Evolutionary conservation across 768 basidiomycete genomes (phyloP).

Genomic region (Plicaturopsis crispa): DNA sequence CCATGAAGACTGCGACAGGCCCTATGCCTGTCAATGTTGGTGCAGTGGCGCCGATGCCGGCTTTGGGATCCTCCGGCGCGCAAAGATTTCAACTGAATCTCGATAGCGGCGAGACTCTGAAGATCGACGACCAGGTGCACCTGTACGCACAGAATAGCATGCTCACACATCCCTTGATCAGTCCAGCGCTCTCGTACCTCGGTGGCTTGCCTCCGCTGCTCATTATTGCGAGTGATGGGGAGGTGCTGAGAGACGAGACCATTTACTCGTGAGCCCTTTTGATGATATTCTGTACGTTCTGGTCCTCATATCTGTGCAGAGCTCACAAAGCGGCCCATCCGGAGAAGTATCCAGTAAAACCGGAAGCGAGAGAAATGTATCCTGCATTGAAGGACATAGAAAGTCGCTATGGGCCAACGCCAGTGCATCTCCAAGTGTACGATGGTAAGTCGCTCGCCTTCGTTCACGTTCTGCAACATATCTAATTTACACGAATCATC

Average conservation of each 20-base stretch:
- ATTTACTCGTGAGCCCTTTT: constrained; percentile 61
- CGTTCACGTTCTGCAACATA: constrained; percentile 9
- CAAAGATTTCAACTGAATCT: constrained; percentile 40
- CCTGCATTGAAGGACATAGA: constrained; percentile 51
- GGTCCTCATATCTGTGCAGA: constrained; percentile 25
- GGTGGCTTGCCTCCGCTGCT: constrained; percentile 88
- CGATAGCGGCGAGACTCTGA: constrained; percentile 42
- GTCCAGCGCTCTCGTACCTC: constrained; percentile 72
- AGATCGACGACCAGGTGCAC: constrained; percentile 69
- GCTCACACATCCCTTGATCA: constrained; percentile 75
- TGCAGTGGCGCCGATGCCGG: constrained; percentile 35
- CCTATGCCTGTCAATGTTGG: constrained; percentile 39
- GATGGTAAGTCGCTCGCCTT: constrained; percentile 49
- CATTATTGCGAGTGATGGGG: constrained; percentile 81
- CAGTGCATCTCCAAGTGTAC: constrained; percentile 89
- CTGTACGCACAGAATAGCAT: constrained; percentile 79
- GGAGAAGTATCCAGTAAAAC: constrained; percentile 45
- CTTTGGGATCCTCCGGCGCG: constrained; percentile 23
- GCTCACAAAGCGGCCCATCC: constrained; percentile 93
- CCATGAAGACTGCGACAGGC: constrained; percentile 14
- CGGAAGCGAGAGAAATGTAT: constrained; percentile 42
- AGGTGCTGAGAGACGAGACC: constrained; percentile 88
- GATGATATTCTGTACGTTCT: background rate
- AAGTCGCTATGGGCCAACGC: constrained; percentile 47
- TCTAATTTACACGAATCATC: constrained; percentile 12